Conservation (phyloP, 805 yeast genomes). For the Saccharomyces eubayanus region DNA sequence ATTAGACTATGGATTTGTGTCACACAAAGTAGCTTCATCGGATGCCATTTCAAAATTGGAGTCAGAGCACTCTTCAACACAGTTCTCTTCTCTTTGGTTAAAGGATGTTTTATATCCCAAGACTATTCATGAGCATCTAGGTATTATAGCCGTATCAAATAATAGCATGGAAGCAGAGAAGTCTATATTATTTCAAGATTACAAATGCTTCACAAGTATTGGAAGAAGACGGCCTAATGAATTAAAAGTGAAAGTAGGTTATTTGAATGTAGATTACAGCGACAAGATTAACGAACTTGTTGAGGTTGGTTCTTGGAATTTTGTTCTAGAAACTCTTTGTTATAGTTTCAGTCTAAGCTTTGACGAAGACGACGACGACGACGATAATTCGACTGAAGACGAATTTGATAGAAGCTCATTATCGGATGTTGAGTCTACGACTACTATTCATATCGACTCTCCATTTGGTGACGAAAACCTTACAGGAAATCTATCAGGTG, state of each 20-base stretch:
- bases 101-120: slow-evolving; percentile 8
- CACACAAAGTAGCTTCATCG: neutral
- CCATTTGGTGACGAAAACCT: slow-evolving; percentile 1
- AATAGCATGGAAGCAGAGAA: slow-evolving; percentile 17
- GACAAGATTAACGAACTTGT: slow-evolving; percentile 24
- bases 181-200: slow-evolving; percentile 22
- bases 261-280: slow-evolving; percentile 26
- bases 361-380: slow-evolving; percentile 26
- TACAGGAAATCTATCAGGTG: neutral
- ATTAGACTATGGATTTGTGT: slow-evolving; percentile 4
- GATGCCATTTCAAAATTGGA: neutral
- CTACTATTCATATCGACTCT: slow-evolving; percentile 9
- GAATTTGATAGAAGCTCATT: neutral
- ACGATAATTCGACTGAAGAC: neutral
- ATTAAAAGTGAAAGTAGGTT: slow-evolving; percentile 29
- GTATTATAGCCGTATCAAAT: slow-evolving; percentile 22
- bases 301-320: slow-evolving; percentile 25
- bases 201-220: slow-evolving; percentile 9
- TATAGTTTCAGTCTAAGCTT: slow-evolving; percentile 24
- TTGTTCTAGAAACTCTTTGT: slow-evolving; percentile 25
- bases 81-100: slow-evolving; percentile 16
- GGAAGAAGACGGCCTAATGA: slow-evolving; percentile 22
- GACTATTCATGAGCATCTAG: slow-evolving; percentile 6
- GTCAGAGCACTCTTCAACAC: neutral
- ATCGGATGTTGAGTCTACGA: slow-evolving; percentile 8